Evolutionary conservation across 2,329 filamentous ascomycete species (phyloP), one percentile per base, ranked within the genome.

Genomic region (Fusarium odoratissimum): DNA sequence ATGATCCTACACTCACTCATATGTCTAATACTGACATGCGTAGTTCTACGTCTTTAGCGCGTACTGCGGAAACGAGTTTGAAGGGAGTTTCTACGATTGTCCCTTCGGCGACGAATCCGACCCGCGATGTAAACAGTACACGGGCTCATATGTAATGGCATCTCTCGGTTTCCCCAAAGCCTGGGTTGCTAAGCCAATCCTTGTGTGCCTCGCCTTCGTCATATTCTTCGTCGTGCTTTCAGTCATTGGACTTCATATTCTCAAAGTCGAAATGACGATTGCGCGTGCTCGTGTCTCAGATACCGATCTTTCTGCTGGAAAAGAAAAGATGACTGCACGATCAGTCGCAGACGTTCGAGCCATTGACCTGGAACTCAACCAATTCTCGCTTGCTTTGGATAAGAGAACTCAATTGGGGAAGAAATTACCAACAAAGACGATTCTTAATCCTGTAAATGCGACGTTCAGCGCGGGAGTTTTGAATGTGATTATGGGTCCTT

Each of bases 401-500:
- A 94, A 93, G 79, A 85, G 88, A 31, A 85, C 85, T 1, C 65
- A 86, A 1, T 81, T 83, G 3, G 88, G 88, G 13, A 86, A 85
- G 74, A 89, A 83, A 64, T 69, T 87, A 3, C 86, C 87, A 0
- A 83, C 81, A 2, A 90, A 89, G 77, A 86, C 82, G 0, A 94
- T 95, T 16, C 82, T 95, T 19, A 87, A 91, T 60, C 91, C 91
- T 0, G 86, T 95, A 17, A 90, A 86, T 3, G 84, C 91, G 0
- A 89, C 87, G 0, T 95, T 95, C 72, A 86, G 89, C 51, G 88
- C 93, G 0, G 92, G 92, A 1, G 84, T 88, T 19, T 78, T 95
- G 19, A 95, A 95, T 70, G 87, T 94, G 30, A 93, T 95, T 71
- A 94, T 95, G 92, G 93, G 93, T 0, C 93, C 93, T 0, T 94